phyloP scores from a whole-genome alignment of 2,329 filamentous ascomycete genomes.

The Pseudocercospora musae region DNA sequence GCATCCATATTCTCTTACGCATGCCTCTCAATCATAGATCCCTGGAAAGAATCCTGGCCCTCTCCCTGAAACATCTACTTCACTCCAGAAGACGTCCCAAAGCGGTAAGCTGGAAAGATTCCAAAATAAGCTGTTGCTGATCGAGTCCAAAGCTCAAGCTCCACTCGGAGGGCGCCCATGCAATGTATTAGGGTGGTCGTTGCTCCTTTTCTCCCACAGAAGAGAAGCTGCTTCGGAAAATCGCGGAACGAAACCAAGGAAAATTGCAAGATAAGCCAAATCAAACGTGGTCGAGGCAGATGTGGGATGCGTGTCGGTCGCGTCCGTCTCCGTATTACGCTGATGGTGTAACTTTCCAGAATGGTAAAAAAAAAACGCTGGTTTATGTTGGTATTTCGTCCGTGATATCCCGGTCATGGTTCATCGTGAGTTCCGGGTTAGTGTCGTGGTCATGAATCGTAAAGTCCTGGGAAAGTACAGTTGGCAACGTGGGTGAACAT shows the following conservation, averaged over 20 bases:
- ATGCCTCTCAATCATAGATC: not conserved
- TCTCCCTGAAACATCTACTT: constrained; percentile 1
- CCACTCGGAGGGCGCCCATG: not conserved
- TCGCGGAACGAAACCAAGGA: not conserved
- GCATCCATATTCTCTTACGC: constrained; percentile 1
- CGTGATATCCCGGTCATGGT: constrained; percentile 19
- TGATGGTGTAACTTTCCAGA: constrained; percentile 10
- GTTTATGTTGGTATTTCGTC: constrained; percentile 23
- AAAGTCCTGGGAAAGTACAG: constrained; percentile 26
- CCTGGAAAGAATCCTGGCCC: not conserved
- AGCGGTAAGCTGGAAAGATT: not conserved
- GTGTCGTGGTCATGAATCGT: constrained; percentile 36
- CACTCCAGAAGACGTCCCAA: constrained; percentile 3
- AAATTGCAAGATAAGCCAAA: constrained; percentile 5
- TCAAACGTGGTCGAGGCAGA: constrained; percentile 3
- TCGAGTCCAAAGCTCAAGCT: not conserved
- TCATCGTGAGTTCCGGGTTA: constrained; percentile 24
- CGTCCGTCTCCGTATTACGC: constrained; percentile 5
- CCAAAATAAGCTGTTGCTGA: constrained; percentile 2
- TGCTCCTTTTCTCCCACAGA: not conserved
- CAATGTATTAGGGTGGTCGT: not conserved
- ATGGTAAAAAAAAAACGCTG: constrained; percentile 20
- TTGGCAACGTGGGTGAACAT: constrained; percentile 14
- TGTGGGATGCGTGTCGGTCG: constrained; percentile 2
- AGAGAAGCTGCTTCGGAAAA: constrained; percentile 3